Percentiles rank a stretch among this genome's conserved stretches.
Conservation (phyloP, 495 filamentous ascomycete genomes). For the Saxophila tyrrhenica region DNA sequence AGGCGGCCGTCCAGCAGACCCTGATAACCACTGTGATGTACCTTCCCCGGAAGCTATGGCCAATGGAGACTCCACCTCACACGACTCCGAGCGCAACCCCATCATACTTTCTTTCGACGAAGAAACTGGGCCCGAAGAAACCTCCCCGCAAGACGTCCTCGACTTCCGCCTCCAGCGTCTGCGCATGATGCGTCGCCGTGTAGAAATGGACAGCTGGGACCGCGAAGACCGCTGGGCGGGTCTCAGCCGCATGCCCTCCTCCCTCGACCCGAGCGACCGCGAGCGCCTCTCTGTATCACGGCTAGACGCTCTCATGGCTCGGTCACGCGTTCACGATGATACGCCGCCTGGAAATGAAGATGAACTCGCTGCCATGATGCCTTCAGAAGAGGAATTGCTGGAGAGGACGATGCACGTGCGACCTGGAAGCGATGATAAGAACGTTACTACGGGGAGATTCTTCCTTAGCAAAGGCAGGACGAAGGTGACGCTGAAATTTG, state of each 20-base stretch:
- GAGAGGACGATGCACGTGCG: not conserved
- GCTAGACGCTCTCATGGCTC: not conserved
- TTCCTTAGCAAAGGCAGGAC: slow-evolving; percentile 6
- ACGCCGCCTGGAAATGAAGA: not conserved
- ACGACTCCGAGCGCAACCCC: slow-evolving; percentile 2
- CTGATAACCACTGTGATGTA: slow-evolving; percentile 13
- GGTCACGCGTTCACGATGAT: not conserved
- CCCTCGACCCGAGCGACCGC: not conserved
- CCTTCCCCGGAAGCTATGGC: not conserved
- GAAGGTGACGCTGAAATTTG: slow-evolving; percentile 55
- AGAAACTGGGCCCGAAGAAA: slow-evolving; percentile 13
- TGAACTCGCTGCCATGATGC: not conserved
- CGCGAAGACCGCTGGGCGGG: slow-evolving; percentile 4
- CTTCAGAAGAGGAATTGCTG: not conserved
- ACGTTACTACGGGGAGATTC: slow-evolving; percentile 10
- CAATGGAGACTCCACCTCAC: not conserved
- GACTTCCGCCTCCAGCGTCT: slow-evolving; percentile 23
- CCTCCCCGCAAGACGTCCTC: slow-evolving; percentile 13
- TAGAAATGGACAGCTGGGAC: slow-evolving; percentile 10
- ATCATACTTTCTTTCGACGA: slow-evolving; percentile 8
- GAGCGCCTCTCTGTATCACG: not conserved
- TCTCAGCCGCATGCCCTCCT: not conserved
- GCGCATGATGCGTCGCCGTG: slow-evolving; percentile 9
- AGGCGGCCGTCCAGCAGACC: not conserved
- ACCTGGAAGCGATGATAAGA: not conserved